Base-by-base conservation (phyloP, 2,329 filamentous ascomycete species). In the Aspergillus flavus region DNA sequence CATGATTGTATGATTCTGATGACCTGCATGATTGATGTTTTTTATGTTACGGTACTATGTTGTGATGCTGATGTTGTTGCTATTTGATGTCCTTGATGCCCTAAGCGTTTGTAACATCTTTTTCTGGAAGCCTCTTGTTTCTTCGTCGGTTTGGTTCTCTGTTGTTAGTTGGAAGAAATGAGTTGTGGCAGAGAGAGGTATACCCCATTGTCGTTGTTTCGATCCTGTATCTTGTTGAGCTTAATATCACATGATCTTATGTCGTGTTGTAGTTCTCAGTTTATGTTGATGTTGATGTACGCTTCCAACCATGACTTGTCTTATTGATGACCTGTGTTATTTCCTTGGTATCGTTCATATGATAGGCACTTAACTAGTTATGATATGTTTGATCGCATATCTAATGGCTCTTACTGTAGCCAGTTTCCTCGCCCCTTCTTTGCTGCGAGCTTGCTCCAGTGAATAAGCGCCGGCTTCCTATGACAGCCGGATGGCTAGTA, bases 1-100 rank as follows among this genome's bases (percentile, higher is more conserved):
- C 68, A 66, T 69, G 69, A 68, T 69, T 70, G 68, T 70, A 71
- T 61, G 69, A 71, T 68, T 71, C 61, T 71, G 66, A 71, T 67
- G 69, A 71, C 68, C 66, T 70, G 66, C 67, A 65, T 64, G 69
- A 71, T 58, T 61, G 60, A 63, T 58, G 60, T 61, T 65, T 43
- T 61, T 43, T 62, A 41, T 64, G 57, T 64, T 63, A 58, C 59
- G 45, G 19, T 39, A 26, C 50, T 62, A 43, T 62, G 55, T 64
- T 45, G 30, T 48, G 32, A 59, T 59, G 57, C 48, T 50, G 39
- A 45, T 58, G 56, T 30, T 28, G n/a, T 19, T 57, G 54, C 55
- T 66, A 52, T 56, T 64, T 62, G 30, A 58, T 65, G 34, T 55
- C 21, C 39, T 26, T n/a, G 23, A 55, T 55, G 52, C n/a, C 34